phyloP scores from a whole-genome alignment of 1,284 basidiomycete species.

The Amylostereum chailletii region DNA sequence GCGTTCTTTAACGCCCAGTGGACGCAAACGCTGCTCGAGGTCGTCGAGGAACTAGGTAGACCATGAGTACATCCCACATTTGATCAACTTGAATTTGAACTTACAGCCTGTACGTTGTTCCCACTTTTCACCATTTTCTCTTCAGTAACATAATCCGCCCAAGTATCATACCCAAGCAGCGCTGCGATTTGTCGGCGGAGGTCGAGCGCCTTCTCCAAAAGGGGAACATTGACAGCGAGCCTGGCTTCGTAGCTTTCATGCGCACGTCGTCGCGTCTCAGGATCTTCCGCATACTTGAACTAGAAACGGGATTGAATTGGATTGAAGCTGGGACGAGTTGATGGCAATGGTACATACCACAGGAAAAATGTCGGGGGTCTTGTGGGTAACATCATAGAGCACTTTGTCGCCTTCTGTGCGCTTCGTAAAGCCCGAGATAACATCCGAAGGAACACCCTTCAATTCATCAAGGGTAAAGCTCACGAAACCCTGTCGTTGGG shows the following conservation, averaged over 20 bases:
- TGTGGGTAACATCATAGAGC: slow-evolving; percentile 63
- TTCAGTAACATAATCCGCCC: slow-evolving; percentile 77
- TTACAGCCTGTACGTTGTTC: slow-evolving; percentile 44
- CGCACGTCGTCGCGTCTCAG: slow-evolving; percentile 58
- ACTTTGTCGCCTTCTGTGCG: slow-evolving; percentile 46
- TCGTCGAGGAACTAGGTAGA: slow-evolving; percentile 57
- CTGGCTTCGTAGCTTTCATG: slow-evolving; percentile 61
- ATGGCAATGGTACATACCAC: slow-evolving; percentile 36
- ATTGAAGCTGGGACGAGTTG: slow-evolving; percentile 1
- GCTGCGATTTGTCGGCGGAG: slow-evolving; percentile 61
- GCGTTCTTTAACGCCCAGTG: slow-evolving; percentile 60
- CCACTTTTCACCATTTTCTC: slow-evolving; percentile 78
- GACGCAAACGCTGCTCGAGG: slow-evolving; percentile 64
- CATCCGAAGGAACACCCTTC: slow-evolving; percentile 70
- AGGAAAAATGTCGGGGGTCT: slow-evolving; percentile 72
- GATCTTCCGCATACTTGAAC: slow-evolving; percentile 72
- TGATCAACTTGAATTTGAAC: slow-evolving; percentile 5
- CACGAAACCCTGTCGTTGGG: slow-evolving; percentile 40
- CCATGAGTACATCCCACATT: neutral
- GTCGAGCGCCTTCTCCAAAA: slow-evolving; percentile 56
- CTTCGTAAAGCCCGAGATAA: slow-evolving; percentile 66
- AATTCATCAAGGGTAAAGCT: slow-evolving; percentile 66
- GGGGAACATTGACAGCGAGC: slow-evolving; percentile 57
- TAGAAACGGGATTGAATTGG: slow-evolving; percentile 19
- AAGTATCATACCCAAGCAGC: slow-evolving; percentile 67